Conservation (phyloP, 1,284 basidiomycete species). For the Boletellus deceptivus region DNA sequence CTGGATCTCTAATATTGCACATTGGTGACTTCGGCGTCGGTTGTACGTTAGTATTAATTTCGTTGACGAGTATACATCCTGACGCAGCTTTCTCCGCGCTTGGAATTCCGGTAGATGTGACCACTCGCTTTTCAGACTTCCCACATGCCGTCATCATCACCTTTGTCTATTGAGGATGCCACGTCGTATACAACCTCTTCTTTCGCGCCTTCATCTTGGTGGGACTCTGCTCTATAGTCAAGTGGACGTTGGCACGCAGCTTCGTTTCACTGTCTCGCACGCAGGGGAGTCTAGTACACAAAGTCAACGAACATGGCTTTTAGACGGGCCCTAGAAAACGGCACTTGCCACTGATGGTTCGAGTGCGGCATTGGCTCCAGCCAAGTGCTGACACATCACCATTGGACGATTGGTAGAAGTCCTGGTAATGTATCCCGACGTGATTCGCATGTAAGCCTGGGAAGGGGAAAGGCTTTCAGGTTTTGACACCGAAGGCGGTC, state of each 20-base stretch:
- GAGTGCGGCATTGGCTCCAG: conserved; percentile 72
- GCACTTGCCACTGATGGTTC: conserved; percentile 66
- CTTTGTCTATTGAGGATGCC: conserved; percentile 65
- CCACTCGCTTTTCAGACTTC: conserved; percentile 64
- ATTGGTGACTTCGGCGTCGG: conserved; percentile 76
- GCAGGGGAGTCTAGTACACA: conserved; percentile 23
- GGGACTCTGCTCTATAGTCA: conserved; percentile 74
- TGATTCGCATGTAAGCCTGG: conserved; percentile 55
- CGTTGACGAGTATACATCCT: neutral
- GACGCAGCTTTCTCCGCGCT: conserved; percentile 47
- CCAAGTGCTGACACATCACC: conserved; percentile 74
- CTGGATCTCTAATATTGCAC: conserved; percentile 63
- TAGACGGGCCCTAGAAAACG: conserved; percentile 57
- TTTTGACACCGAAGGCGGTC: conserved; percentile 1
- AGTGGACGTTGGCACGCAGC: conserved; percentile 69
- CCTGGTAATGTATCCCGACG: conserved; percentile 72
- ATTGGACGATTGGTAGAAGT: conserved; percentile 79
- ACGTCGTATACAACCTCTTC: conserved; percentile 56
- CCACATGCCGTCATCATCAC: conserved; percentile 72
- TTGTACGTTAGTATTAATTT: conserved; percentile 43
- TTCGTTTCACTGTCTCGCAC: conserved; percentile 50
- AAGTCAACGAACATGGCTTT: conserved; percentile 32
- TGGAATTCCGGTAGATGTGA: conserved; percentile 68
- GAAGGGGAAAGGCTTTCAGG: too few species aligned
- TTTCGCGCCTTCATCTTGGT: conserved; percentile 80